Evolutionary conservation across 768 basidiomycete genomes (phyloP).

Genomic region (Artomyces pyxidatus): DNA sequence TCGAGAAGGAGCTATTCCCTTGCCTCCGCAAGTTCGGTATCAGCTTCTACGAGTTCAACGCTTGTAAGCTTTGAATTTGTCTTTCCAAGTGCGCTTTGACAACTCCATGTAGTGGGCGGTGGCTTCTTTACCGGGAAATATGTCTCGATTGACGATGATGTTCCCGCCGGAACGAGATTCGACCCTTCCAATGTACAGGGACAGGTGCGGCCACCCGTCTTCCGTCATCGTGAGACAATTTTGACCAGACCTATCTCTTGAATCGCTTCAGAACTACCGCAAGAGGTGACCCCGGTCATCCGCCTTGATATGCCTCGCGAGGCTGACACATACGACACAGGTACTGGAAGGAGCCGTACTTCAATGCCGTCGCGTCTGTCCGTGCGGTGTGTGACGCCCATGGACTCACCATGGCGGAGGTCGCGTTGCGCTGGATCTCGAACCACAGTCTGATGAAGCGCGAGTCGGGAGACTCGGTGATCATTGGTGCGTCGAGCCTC

Average conservation of each 20-base stretch:
- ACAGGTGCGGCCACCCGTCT: constrained; percentile 24
- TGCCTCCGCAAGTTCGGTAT: constrained; percentile 35
- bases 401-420: constrained; percentile 32
- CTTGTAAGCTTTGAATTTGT: constrained; percentile 29
- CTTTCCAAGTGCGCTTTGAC: not conserved
- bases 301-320: not conserved
- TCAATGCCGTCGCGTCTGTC: constrained; percentile 39
- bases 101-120: constrained; percentile 24
- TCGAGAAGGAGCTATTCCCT: constrained; percentile 35
- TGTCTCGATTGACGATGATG: constrained; percentile 26
- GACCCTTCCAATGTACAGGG: constrained; percentile 40
- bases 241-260: not conserved
- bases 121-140: constrained; percentile 35
- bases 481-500: constrained; percentile 57
- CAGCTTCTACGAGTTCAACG: constrained; percentile 33
- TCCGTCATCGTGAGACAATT: not conserved
- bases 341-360: constrained; percentile 49
- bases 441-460: constrained; percentile 41
- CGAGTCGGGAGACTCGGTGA: constrained; percentile 40
- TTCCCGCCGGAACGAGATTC: constrained; percentile 50
- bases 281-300: not conserved
- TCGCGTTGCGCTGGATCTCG: constrained; percentile 38
- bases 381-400: constrained; percentile 31
- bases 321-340: constrained; percentile 16
- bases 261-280: constrained; percentile 15